phyloP scores from a whole-genome alignment of 306 rosid genomes.

The Glycine latifolia region DNA sequence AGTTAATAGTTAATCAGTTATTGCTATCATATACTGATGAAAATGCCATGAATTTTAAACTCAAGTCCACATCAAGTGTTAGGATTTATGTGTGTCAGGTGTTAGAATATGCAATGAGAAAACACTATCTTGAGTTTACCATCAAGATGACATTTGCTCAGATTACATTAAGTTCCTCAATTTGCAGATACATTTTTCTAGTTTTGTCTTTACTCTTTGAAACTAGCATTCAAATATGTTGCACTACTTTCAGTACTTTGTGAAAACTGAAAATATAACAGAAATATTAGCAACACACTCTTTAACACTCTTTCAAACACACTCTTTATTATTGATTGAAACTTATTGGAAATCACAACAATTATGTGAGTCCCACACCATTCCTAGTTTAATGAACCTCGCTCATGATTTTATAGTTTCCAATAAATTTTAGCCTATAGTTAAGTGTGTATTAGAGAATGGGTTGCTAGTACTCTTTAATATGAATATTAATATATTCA shows the following conservation, averaged over 20 bases:
- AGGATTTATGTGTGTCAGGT: slow-evolving; percentile 10
- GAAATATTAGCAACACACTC: neutral
- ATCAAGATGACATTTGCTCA: slow-evolving; percentile 4
- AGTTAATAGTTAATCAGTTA: neutral
- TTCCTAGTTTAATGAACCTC: neutral
- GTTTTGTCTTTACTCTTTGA: slow-evolving; percentile 19
- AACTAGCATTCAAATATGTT: slow-evolving; percentile 33
- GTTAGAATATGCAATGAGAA: neutral
- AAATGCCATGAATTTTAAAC: slow-evolving; percentile 25
- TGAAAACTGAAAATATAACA: neutral
- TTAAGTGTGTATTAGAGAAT: neutral
- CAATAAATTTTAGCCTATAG: neutral
- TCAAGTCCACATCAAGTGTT: slow-evolving; percentile 14
- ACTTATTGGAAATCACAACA: too few relatives aligned
- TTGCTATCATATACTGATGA: slow-evolving; percentile 29
- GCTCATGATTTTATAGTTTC: neutral
- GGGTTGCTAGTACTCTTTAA: neutral
- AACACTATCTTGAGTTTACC: slow-evolving; percentile 10
- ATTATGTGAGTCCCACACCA: neutral
- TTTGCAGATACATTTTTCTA: slow-evolving; percentile 31
- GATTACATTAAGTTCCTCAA: slow-evolving; percentile 34
- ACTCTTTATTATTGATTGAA: too few relatives aligned
- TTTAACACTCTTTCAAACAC: too few relatives aligned
- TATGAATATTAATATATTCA: neutral
- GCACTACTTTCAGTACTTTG: slow-evolving; percentile 4